These are phyloP conservation scores for Tolypocladium sp. DNA, from an alignment of 2,329 filamentous ascomycete genomes.

Conservation along the genomic window DNA sequence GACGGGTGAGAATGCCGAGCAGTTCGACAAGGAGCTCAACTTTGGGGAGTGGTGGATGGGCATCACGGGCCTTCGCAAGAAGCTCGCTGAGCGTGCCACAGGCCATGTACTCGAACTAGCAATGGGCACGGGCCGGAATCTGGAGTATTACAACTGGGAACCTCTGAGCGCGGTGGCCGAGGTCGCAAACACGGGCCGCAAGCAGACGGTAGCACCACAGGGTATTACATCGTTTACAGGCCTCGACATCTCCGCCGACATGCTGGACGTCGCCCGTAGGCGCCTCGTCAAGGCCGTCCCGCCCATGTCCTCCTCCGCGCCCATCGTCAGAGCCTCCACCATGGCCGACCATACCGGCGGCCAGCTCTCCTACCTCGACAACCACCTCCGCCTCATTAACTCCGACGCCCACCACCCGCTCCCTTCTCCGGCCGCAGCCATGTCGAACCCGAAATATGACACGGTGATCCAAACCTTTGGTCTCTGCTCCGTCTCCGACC, in stretches of 20 bases:
- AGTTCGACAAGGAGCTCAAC: constrained; percentile 51
- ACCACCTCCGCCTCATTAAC: constrained; percentile 36
- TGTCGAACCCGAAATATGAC: constrained; percentile 42
- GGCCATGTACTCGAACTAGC: constrained; percentile 56
- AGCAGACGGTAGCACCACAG: constrained; percentile 6
- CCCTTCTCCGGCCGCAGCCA: constrained; percentile 26
- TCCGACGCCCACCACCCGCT: constrained; percentile 37
- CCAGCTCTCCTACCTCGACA: constrained; percentile 28
- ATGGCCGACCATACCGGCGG: constrained; percentile 24
- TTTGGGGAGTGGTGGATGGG: constrained; percentile 48
- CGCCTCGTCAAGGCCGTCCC: constrained; percentile 39
- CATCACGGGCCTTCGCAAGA: constrained; percentile 39
- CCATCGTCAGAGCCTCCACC: constrained; percentile 21
- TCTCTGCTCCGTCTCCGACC: constrained; percentile 52
- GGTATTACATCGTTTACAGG: constrained; percentile 49
- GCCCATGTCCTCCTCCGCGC: constrained; percentile 20
- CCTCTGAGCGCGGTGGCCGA: constrained; percentile 19
- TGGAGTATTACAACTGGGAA: constrained; percentile 50
- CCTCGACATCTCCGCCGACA: constrained; percentile 50
- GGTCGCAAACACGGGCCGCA: constrained; percentile 2
- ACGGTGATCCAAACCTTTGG: constrained; percentile 57
- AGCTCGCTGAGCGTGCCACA: constrained; percentile 35
- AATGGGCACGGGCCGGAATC: constrained; percentile 53
- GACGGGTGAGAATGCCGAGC: constrained; percentile 35
- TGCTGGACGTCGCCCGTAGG: constrained; percentile 48